Conservation (phyloP, 2,329 filamentous ascomycete genomes). For the Hortaea werneckii region DNA sequence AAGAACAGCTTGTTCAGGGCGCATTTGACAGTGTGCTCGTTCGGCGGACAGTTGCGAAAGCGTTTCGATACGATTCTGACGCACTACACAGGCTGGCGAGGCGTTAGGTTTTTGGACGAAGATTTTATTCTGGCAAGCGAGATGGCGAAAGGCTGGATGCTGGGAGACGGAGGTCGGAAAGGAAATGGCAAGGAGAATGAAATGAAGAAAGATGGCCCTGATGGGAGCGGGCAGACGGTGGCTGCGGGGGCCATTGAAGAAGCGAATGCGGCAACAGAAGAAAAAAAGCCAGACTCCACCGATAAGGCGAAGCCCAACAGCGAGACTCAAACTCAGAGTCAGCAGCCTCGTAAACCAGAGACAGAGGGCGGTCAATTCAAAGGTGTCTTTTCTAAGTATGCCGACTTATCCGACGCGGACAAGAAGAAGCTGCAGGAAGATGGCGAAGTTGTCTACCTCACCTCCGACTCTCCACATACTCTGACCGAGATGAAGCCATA, state of each 20-base stretch:
- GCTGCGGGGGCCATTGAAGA: not conserved
- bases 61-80: conserved; percentile 68
- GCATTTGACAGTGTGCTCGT: conserved; percentile 69
- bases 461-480: conserved; percentile 80
- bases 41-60: conserved; percentile 61
- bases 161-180: conserved; percentile 20
- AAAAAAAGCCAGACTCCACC: too few relatives aligned
- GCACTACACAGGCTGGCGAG: conserved; percentile 70
- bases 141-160: conserved; percentile 59
- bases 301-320: not conserved
- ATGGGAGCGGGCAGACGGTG: conserved; percentile 16
- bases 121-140: conserved; percentile 63
- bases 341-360: not conserved
- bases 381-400: conserved; percentile 16
- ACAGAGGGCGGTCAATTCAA: conserved; percentile 16
- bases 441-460: conserved; percentile 71
- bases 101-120: conserved; percentile 60
- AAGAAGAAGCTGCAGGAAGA: conserved; percentile 13
- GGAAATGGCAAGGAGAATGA: not conserved
- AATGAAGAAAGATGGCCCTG: not conserved
- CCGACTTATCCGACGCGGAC: conserved; percentile 10
- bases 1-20: conserved; percentile 54
- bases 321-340: not conserved
- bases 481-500: conserved; percentile 75
- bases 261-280: not conserved